These are phyloP conservation scores for Allomyces macrogynus DNA, from an alignment of 192 early-diverging fungal genomes.

Conservation along the genomic window DNA sequence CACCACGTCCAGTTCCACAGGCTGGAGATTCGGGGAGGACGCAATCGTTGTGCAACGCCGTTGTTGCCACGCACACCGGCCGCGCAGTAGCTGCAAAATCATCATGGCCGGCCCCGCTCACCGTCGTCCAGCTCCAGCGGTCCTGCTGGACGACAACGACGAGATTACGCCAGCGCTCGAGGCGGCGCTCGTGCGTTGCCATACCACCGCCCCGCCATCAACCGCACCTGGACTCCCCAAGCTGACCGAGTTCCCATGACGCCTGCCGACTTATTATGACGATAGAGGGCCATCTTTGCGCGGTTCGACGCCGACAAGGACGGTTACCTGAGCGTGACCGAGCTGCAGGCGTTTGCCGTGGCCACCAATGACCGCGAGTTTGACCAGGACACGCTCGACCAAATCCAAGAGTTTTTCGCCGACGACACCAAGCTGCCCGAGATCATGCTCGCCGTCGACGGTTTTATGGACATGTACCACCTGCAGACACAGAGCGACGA, in stretches of 20 bases:
- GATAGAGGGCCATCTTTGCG: conserved; percentile 30
- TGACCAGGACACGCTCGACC: conserved; percentile 1
- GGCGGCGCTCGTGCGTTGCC: neutral
- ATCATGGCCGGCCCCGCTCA: too few species aligned
- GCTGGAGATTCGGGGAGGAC: too few species aligned
- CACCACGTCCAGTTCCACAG: too few species aligned
- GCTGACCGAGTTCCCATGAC: neutral
- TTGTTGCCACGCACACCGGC: too few species aligned
- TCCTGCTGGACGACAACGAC: neutral
- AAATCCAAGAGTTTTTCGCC: neutral
- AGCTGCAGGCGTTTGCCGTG: conserved; percentile 30
- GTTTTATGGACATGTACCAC: neutral
- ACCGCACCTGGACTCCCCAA: too few species aligned
- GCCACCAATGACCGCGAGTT: conserved; percentile 23
- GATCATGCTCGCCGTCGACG: neutral
- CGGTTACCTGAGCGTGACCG: conserved; percentile 24
- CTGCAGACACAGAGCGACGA: neutral
- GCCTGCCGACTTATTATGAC: neutral
- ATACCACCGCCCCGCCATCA: neutral
- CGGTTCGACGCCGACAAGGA: conserved; percentile 39
- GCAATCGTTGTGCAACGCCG: too few species aligned
- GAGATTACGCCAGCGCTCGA: neutral
- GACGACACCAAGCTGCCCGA: neutral
- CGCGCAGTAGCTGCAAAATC: too few species aligned
- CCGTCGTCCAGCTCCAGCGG: neutral